Evolutionary conservation across 495 filamentous ascomycete genomes (phyloP).

Genomic region (Penicillium silybi): DNA sequence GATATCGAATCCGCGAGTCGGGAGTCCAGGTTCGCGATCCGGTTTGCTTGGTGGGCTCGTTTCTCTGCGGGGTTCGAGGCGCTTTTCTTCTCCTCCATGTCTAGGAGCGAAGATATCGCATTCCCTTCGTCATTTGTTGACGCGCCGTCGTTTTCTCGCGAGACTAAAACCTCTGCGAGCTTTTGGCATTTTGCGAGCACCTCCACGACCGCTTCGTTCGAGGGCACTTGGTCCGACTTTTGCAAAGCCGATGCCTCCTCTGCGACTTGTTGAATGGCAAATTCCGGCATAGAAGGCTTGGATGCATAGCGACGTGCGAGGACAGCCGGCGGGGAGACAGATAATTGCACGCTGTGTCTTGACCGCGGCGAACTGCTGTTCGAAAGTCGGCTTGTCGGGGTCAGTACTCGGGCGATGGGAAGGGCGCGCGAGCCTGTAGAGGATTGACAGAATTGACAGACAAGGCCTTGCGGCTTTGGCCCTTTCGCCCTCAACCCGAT

Average conservation of each 20-base stretch:
- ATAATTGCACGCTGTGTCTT: conserved; percentile 2
- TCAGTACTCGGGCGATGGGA: conserved; percentile 10
- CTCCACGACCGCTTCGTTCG: conserved; percentile 36
- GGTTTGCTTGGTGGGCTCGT: conserved; percentile 13
- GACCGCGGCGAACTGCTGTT: conserved; percentile 14
- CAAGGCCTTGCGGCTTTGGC: conserved; percentile 17
- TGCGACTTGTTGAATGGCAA: conserved; percentile 25
- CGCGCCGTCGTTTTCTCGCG: conserved; percentile 20
- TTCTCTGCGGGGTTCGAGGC: conserved; percentile 1
- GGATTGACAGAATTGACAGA: conserved; percentile 41
- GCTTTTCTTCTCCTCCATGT: conserved; percentile 45
- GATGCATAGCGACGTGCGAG: conserved; percentile 12
- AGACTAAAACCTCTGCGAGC: conserved; percentile 34
- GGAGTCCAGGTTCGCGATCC: conserved; percentile 14
- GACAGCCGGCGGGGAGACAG: neutral
- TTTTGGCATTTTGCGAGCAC: conserved; percentile 44
- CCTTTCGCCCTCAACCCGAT: conserved; percentile 27
- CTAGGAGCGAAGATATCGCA: conserved; percentile 49
- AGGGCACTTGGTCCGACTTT: conserved; percentile 31
- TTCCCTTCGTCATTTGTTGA: conserved; percentile 23
- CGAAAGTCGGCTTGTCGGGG: conserved; percentile 4
- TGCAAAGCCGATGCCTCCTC: conserved; percentile 27
- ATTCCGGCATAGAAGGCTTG: conserved; percentile 8
- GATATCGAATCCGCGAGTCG: conserved; percentile 45
- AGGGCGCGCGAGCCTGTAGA: conserved; percentile 22